A percentile compares a stretch with the other conserved stretches of the same genome.
Evolutionary conservation across 371 early-diverging fungal species (phyloP).

Genomic region (Mucor irregularis): DNA sequence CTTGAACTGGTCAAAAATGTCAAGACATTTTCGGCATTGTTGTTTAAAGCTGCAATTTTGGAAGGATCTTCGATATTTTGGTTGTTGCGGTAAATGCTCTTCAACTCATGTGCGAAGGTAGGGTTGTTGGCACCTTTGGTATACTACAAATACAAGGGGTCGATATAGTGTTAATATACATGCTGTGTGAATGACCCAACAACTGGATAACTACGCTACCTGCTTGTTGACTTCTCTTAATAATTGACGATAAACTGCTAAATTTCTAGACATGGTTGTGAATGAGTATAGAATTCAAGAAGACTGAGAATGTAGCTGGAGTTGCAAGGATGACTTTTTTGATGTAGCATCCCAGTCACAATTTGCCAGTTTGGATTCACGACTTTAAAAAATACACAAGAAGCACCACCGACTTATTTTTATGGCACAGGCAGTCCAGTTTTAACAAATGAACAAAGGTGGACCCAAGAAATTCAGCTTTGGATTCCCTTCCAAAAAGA

Average conservation of each 20-base stretch:
- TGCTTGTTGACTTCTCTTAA: slow-evolving; percentile 45
- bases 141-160: slow-evolving; percentile 25
- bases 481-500: slow-evolving; percentile 26
- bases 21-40: slow-evolving; percentile 45
- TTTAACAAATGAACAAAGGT: slow-evolving; percentile 7
- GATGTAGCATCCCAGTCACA: too few relatives aligned
- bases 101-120: slow-evolving; percentile 36
- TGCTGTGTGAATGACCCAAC: too few relatives aligned
- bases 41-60: slow-evolving; percentile 29
- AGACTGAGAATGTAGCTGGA: too few relatives aligned
- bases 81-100: slow-evolving; percentile 35
- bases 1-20: slow-evolving; percentile 40
- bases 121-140: slow-evolving; percentile 40
- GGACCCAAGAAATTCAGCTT: slow-evolving; percentile 25
- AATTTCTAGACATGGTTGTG: slow-evolving; percentile 21
- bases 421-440: too few relatives aligned
- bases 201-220: too few relatives aligned
- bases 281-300: too few relatives aligned
- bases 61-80: slow-evolving; percentile 34
- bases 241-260: slow-evolving; percentile 35
- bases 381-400: too few relatives aligned
- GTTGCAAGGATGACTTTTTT: too few relatives aligned
- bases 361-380: too few relatives aligned
- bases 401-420: too few relatives aligned
- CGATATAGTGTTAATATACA: background rate